A percentile compares a stretch with the other conserved stretches of the same genome.
These are phyloP conservation scores for Colletotrichum lupini DNA, from an alignment of 2,329 filamentous ascomycete genomes.

Conservation along the genomic window DNA sequence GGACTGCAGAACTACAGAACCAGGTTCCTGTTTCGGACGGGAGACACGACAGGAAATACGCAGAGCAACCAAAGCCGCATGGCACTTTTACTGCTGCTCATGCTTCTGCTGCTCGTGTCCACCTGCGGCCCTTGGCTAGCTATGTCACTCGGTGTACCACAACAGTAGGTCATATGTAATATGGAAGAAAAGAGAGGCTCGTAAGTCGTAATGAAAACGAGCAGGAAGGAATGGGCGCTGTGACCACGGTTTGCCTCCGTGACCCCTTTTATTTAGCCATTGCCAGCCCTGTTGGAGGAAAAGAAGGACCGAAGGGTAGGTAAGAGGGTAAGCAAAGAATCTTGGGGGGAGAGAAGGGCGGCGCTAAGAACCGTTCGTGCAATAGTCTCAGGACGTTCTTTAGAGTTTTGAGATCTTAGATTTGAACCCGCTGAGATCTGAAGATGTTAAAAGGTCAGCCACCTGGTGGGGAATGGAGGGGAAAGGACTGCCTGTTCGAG, in stretches of 20 bases:
- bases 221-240: neutral
- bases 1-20: neutral
- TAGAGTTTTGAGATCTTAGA: constrained; percentile 15
- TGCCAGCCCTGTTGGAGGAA: neutral
- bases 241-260: neutral
- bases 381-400: constrained; percentile 12
- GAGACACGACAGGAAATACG: neutral
- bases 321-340: neutral
- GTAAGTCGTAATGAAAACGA: neutral
- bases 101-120: neutral
- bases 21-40: constrained; percentile 10
- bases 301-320: constrained; percentile 10
- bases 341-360: neutral
- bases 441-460: constrained; percentile 19
- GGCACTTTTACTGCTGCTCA: neutral
- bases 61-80: neutral
- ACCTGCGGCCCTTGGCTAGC: neutral
- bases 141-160: neutral
- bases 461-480: neutral
- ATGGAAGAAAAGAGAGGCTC: neutral
- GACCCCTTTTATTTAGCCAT: constrained; percentile 3
- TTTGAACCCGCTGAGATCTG: constrained; percentile 6
- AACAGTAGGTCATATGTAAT: neutral
- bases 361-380: neutral
- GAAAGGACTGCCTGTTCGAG: neutral